phyloP scores from a whole-genome alignment of 2,329 filamentous ascomycete species.

The Cercospora janseana region DNA sequence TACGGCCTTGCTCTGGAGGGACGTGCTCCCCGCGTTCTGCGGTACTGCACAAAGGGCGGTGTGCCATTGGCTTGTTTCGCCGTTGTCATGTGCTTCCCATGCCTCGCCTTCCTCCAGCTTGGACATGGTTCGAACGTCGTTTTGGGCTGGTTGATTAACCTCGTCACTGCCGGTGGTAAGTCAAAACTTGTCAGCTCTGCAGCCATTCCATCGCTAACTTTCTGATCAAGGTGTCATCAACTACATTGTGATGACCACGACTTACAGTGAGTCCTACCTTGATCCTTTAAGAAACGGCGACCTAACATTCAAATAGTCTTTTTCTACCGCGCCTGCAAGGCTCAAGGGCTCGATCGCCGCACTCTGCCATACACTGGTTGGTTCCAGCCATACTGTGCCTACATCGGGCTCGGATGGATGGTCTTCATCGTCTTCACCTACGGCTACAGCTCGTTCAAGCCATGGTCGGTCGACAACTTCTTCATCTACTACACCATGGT shows the following conservation, averaged over 20 bases:
- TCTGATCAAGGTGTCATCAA: constrained; percentile 63
- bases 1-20: constrained; percentile 59
- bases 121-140: constrained; percentile 31
- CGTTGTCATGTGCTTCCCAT: constrained; percentile 43
- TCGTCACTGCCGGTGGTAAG: constrained; percentile 55
- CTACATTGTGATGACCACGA: constrained; percentile 59
- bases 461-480: constrained; percentile 45
- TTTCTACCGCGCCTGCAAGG: constrained; percentile 55
- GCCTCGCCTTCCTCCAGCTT: constrained; percentile 36
- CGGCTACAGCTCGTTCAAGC: constrained; percentile 52
- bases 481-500: constrained; percentile 57
- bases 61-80: constrained; percentile 54
- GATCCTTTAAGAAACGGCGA: too few species aligned
- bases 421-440: constrained; percentile 46
- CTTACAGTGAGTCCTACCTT: too few species aligned
- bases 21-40: constrained; percentile 61
- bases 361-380: constrained; percentile 56
- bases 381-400: constrained; percentile 55
- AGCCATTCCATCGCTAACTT: too few species aligned
- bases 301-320: too few species aligned
- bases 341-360: constrained; percentile 52
- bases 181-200: too few species aligned
- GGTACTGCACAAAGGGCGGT: constrained; percentile 47
- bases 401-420: constrained; percentile 28
- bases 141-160: constrained; percentile 47